These are phyloP conservation scores for Microcyclosporella mali DNA, from an alignment of 2,329 filamentous ascomycete genomes.

Conservation along the genomic window DNA sequence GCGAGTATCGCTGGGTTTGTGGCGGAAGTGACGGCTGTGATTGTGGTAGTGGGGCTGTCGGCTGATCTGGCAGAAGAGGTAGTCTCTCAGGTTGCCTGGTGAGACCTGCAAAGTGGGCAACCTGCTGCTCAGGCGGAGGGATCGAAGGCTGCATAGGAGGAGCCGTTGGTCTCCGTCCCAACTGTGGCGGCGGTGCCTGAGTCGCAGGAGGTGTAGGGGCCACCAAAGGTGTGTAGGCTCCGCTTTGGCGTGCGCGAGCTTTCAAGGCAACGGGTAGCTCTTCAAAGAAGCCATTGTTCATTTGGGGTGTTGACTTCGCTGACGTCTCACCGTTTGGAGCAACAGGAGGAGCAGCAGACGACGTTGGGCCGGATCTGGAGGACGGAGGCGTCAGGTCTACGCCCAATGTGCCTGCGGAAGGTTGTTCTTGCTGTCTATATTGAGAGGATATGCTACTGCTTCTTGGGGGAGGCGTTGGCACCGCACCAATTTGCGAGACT, in stretches of 20 bases:
- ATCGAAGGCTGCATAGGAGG: slow-evolving; percentile 15
- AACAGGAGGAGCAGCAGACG: slow-evolving; percentile 11
- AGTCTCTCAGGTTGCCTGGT: slow-evolving; percentile 37
- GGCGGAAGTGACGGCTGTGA: slow-evolving; percentile 13
- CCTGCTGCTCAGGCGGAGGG: slow-evolving; percentile 17
- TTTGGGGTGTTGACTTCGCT: slow-evolving; percentile 21
- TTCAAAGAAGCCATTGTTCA: slow-evolving; percentile 42
- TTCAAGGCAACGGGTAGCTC: slow-evolving; percentile 43
- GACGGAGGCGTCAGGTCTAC: slow-evolving; percentile 34
- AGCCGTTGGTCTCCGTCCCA: slow-evolving; percentile 9
- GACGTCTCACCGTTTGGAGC: slow-evolving; percentile 8
- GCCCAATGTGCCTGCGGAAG: slow-evolving; percentile 6
- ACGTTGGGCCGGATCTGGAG: slow-evolving; percentile 33
- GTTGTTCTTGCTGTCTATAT: slow-evolving; percentile 4
- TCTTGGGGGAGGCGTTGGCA: slow-evolving; percentile 49
- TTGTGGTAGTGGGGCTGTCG: slow-evolving; percentile 22
- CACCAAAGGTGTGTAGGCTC: slow-evolving; percentile 23
- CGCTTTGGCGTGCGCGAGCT: slow-evolving; percentile 29
- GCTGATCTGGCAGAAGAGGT: slow-evolving; percentile 34
- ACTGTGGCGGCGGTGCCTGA: slow-evolving; percentile 11
- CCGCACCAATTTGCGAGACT: slow-evolving; percentile 3
- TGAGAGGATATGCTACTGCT: slow-evolving; percentile 48
- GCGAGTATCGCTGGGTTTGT: slow-evolving; percentile 21
- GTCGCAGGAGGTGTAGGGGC: slow-evolving; percentile 9
- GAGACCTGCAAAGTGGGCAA: slow-evolving; percentile 23